These are phyloP conservation scores for Fusarium redolens DNA, from an alignment of 2,329 filamentous ascomycete genomes.

Conservation along the genomic window DNA sequence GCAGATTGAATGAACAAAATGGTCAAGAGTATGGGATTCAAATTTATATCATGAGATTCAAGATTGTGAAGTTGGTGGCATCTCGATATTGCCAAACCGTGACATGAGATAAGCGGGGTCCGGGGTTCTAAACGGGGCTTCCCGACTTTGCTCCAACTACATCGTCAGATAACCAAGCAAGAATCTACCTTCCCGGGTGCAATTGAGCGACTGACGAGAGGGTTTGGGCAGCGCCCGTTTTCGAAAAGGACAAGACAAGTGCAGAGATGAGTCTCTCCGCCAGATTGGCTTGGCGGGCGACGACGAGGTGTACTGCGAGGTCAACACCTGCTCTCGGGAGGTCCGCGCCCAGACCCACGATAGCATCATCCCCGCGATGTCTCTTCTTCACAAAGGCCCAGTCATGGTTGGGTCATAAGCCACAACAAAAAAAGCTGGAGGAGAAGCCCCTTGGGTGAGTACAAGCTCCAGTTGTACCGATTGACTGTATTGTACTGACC, in stretches of 20 bases:
- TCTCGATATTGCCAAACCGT: neutral
- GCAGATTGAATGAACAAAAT: neutral
- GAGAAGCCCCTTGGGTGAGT: constrained; percentile 12
- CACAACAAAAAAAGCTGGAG: constrained; percentile 12
- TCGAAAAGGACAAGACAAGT: constrained; percentile 5
- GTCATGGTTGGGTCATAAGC: constrained; percentile 33
- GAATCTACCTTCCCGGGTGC: neutral
- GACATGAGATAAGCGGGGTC: constrained; percentile 17
- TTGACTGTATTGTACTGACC: neutral
- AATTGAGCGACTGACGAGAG: constrained; percentile 12
- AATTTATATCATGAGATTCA: neutral
- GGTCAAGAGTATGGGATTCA: neutral
- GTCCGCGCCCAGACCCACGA: constrained; percentile 12
- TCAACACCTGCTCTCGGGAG: constrained; percentile 10
- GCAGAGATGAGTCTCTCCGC: constrained; percentile 26
- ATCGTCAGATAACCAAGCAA: neutral
- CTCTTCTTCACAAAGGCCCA: constrained; percentile 41
- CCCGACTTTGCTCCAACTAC: constrained; percentile 6
- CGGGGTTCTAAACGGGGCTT: constrained; percentile 22
- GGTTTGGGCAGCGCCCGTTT: constrained; percentile 10
- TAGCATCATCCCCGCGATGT: constrained; percentile 13
- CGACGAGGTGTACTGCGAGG: constrained; percentile 10
- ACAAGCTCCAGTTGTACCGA: neutral
- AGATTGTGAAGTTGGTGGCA: neutral
- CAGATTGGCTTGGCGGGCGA: constrained; percentile 29